Evolutionary conservation across 495 filamentous ascomycete genomes (phyloP), one percentile per base, ranked within the genome.

Genomic region (Aspergillus nidulans): DNA sequence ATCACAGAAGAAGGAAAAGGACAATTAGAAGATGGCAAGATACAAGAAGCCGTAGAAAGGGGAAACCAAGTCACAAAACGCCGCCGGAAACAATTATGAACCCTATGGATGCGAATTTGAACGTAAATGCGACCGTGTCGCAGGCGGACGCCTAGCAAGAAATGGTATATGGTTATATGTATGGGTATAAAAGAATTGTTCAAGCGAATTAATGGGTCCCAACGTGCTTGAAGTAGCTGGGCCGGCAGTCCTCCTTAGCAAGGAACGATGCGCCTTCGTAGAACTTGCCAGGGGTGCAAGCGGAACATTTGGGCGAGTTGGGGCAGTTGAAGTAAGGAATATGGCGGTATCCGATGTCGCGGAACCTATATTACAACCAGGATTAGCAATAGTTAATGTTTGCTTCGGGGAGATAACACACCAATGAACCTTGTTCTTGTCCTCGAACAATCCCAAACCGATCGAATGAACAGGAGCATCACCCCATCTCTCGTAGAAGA

Each of bases 301-400:
- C 91, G 55, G 81, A 85, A 67, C 95, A 99, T 69, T 97, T 97
- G 26, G 90, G 90, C 18, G 88, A 92, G 71, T 94, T 96, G 52
- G 95, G 95, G 69, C 95, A 99, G 72, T 97, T 97, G 79, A 92
- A 95, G 77, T 94, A 99, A 23, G 95, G 95, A 44, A 97, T 95
- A 63, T 99, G 95, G 62, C 95, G 90, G 72, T 99, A 99, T 52
- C 95, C 95, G 58, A 99, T 97, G 69, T 99, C 95, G 36, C 92
- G 90, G 85, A 99, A 99, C 92, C 92, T 97, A 55, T 21, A 39
- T 3, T 47, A 49, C n/a, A 23, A 28, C 49, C 51, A 52, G 51
- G 45, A 47, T 59, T 50, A 51, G 60, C 39, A 18, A n/a, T 23
- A 30, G 21, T 16, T 28, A 30, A 15, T 8, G 5, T 15, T 10